These are phyloP conservation scores for Acanthochlamys bracteata DNA, from an alignment of 106 monocot species.

Conservation along the genomic window DNA sequence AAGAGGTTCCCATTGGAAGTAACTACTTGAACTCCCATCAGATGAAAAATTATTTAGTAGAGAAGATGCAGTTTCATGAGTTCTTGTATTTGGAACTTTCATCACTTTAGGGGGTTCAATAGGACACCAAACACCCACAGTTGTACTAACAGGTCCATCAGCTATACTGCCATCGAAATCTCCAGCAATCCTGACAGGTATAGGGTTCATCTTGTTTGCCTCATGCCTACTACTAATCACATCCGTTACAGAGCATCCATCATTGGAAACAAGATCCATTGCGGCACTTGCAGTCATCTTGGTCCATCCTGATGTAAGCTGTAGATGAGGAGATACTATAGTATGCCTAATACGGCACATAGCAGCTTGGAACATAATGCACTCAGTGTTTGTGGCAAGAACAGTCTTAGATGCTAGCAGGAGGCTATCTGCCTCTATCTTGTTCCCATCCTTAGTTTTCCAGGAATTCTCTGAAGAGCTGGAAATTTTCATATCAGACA, in stretches of 20 bases:
- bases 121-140: constrained; percentile 89
- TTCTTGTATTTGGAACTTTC: constrained; percentile 27
- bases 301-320: constrained; percentile 23
- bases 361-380: constrained; percentile 79
- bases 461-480: constrained; percentile 17
- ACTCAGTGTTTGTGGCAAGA: constrained; percentile 84
- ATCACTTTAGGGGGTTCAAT: constrained; percentile 53
- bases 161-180: constrained; percentile 52
- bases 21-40: constrained; percentile 29
- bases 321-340: constrained; percentile 39
- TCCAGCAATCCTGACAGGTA: constrained; percentile 71
- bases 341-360: constrained; percentile 84
- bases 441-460: constrained; percentile 36
- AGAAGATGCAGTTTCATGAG: constrained; percentile 31
- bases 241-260: constrained; percentile 19
- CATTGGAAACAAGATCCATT: constrained; percentile 23
- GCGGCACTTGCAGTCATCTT: constrained; percentile 24
- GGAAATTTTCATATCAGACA: constrained; percentile 33
- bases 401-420: constrained; percentile 48
- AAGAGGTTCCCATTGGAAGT: constrained; percentile 51
- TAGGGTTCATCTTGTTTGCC: constrained; percentile 48
- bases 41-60: constrained; percentile 19
- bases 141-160: constrained; percentile 31
- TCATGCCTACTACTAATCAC: constrained; percentile 36
- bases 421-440: constrained; percentile 37